Conservation (phyloP, 441 rosid genomes). For the Eugenia klotzschiana region DNA sequence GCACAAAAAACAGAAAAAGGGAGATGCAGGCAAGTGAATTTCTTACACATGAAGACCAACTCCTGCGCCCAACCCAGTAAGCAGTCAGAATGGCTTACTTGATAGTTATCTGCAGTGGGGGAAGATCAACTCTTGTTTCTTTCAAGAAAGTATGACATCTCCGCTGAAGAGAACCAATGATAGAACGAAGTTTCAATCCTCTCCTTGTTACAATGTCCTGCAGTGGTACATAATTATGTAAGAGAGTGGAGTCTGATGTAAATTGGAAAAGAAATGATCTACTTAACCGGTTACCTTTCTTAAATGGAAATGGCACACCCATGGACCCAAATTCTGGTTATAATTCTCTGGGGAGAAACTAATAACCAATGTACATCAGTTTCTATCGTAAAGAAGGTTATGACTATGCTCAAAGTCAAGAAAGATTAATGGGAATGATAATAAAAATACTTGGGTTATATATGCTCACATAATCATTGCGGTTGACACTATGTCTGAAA, state of each 20-base stretch:
- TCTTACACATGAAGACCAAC: background rate
- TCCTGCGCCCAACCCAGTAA: background rate
- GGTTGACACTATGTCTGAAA: constrained; percentile 66
- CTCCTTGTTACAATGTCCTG: constrained; percentile 58
- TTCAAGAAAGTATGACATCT: constrained; percentile 20
- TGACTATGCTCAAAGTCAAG: background rate
- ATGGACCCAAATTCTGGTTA: constrained; percentile 34
- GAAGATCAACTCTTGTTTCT: constrained; percentile 21
- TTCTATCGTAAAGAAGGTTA: background rate
- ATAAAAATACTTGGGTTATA: background rate
- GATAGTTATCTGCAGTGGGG: constrained; percentile 29
- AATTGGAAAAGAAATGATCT: background rate
- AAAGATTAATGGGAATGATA: background rate
- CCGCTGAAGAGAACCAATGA: constrained; percentile 35
- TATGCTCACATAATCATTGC: constrained; percentile 63
- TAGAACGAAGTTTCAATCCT: constrained; percentile 26
- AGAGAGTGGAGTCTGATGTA: constrained; percentile 7
- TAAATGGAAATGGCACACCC: constrained; percentile 88
- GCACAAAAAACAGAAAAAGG: background rate
- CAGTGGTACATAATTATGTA: background rate
- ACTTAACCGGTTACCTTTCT: constrained; percentile 31
- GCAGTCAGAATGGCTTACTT: constrained; percentile 36
- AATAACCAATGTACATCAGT: constrained; percentile 18
- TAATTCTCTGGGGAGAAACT: constrained; percentile 46
- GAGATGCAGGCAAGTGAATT: background rate